Evolutionary conservation across 1,284 basidiomycete genomes (phyloP).

Genomic region (Apiotrichum gracile): DNA sequence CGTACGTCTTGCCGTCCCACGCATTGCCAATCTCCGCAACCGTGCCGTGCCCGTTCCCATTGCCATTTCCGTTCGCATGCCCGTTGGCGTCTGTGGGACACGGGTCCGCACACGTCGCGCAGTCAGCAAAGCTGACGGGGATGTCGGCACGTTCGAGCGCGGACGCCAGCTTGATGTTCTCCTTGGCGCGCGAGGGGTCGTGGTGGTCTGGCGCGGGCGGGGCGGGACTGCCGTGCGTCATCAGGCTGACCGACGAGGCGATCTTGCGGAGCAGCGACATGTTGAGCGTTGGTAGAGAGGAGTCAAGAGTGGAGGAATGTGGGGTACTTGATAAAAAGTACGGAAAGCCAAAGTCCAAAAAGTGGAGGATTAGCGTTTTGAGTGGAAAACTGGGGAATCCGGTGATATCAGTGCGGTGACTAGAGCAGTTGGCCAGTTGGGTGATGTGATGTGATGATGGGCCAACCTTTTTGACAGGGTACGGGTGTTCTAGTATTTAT

Average conservation of each 20-base stretch:
- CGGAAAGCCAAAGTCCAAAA: not conserved
- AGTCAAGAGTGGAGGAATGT: not conserved
- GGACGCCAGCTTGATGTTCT: constrained; percentile 36
- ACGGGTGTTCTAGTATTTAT: too few relatives aligned
- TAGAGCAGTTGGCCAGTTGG: too few relatives aligned
- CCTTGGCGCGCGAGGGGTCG: constrained; percentile 21
- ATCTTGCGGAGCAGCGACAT: constrained; percentile 33
- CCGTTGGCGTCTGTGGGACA: constrained; percentile 52
- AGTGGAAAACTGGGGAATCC: too few relatives aligned
- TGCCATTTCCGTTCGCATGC: constrained; percentile 52
- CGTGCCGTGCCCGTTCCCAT: constrained; percentile 16
- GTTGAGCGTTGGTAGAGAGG: too few relatives aligned
- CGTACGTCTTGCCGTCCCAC: constrained; percentile 35
- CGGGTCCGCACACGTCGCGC: constrained; percentile 68
- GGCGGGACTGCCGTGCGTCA: not conserved
- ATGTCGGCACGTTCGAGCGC: constrained; percentile 53
- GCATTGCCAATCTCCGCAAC: constrained; percentile 21
- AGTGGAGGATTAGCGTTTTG: too few relatives aligned
- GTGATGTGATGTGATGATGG: too few relatives aligned
- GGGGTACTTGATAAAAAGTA: not conserved
- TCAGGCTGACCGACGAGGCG: constrained; percentile 27
- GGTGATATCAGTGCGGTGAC: too few relatives aligned
- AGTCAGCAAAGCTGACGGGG: constrained; percentile 64
- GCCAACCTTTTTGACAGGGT: too few relatives aligned
- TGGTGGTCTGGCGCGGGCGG: constrained; percentile 15